Percentiles rank a stretch among this genome's conserved stretches.
Evolutionary conservation across 148 eudicot species (phyloP).

Genomic region (Cornus kousa): DNA sequence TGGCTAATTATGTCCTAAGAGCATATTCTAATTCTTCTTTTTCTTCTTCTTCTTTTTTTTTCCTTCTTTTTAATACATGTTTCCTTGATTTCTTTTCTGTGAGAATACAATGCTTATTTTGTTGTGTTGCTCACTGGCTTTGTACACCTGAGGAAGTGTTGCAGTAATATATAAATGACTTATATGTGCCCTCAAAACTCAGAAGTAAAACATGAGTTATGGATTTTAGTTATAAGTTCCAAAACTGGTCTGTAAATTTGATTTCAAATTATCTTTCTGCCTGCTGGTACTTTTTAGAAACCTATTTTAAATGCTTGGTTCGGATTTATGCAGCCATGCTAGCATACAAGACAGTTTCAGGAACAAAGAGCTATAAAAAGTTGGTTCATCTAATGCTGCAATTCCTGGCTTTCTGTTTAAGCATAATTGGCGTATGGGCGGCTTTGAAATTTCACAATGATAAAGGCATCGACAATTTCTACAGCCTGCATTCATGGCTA

Average conservation of each 20-base stretch:
- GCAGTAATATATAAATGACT: too few species aligned
- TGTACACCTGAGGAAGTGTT: too few species aligned
- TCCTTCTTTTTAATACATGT: too few species aligned
- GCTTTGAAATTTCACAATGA: constrained; percentile 78
- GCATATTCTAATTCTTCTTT: too few species aligned
- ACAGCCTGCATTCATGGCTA: constrained; percentile 97
- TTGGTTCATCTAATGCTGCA: constrained; percentile 70
- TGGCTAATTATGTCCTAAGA: too few species aligned
- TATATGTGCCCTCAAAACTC: not conserved
- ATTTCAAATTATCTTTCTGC: not conserved
- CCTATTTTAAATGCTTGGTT: constrained; percentile 5
- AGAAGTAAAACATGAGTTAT: not conserved
- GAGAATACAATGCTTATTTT: too few species aligned
- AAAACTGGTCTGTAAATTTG: not conserved
- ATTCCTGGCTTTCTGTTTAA: constrained; percentile 61
- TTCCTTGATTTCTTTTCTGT: not conserved
- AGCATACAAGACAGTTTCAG: constrained; percentile 88
- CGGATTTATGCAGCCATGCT: constrained; percentile 75
- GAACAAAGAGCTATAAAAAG: constrained; percentile 76
- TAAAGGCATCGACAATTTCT: constrained; percentile 82
- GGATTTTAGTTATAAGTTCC: not conserved
- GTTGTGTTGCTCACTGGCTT: not conserved
- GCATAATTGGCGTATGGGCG: constrained; percentile 77
- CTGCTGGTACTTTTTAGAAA: not conserved
- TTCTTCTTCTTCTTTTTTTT: not conserved